Evolutionary conservation across 257 asterid species (phyloP).

Genomic region (Nicotiana knightiana): DNA sequence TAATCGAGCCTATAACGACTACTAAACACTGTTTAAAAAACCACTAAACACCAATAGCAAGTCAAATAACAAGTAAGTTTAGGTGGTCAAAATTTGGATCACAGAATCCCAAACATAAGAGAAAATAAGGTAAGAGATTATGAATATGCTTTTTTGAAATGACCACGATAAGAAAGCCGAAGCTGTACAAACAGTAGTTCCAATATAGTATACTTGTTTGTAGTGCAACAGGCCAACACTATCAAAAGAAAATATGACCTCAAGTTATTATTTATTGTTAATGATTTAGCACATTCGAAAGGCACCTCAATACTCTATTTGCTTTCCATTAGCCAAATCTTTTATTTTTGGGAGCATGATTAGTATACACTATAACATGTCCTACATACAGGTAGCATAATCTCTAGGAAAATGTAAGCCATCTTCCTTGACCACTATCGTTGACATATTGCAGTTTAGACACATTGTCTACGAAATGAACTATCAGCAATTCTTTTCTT

Average conservation of each 20-base stretch:
- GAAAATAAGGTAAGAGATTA: background rate
- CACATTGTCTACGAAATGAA: background rate
- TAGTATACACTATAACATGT: background rate
- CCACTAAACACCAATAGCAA: background rate
- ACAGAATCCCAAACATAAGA: background rate
- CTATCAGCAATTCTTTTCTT: background rate
- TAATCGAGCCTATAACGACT: too few relatives aligned
- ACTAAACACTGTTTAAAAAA: too few relatives aligned
- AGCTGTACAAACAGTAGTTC: background rate
- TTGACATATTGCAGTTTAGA: background rate
- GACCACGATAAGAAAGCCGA: background rate
- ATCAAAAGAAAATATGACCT: background rate
- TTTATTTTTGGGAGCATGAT: background rate
- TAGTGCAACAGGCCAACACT: background rate
- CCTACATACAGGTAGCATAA: background rate
- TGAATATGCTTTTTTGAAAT: background rate
- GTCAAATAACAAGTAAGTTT: background rate
- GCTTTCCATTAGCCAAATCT: background rate
- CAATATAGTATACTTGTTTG: background rate
- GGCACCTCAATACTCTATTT: background rate
- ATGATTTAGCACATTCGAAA: background rate
- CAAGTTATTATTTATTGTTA: background rate
- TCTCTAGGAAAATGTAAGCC: background rate
- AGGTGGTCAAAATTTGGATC: background rate
- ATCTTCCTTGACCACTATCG: background rate